A percentile compares a stretch with the other conserved stretches of the same genome.
Evolutionary conservation across 2,329 filamentous ascomycete species (phyloP).

Genomic region (Coniochaeta prunicola): DNA sequence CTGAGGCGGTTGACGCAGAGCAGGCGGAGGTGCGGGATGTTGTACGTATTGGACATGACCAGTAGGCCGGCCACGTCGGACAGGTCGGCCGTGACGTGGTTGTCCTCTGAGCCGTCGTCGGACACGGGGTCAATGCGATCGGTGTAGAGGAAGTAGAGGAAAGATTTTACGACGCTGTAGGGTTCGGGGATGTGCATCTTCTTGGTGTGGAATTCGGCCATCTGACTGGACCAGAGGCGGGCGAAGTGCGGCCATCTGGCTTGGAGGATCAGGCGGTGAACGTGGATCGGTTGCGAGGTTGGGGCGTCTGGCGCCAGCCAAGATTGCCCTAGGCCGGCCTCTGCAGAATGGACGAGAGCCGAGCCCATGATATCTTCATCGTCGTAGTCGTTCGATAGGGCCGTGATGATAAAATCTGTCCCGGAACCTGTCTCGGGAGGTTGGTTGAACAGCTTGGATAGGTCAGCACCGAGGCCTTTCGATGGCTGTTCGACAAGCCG

Average conservation of each 20-base stretch:
- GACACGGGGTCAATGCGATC: constrained; percentile 66
- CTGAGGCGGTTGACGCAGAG: constrained; percentile 86
- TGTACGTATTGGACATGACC: constrained; percentile 97
- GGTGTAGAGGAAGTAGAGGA: constrained; percentile 94
- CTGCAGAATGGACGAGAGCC: constrained; percentile 34
- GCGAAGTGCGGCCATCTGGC: constrained; percentile 96
- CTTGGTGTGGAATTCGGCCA: constrained; percentile 95
- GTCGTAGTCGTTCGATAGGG: constrained; percentile 69
- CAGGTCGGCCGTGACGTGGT: constrained; percentile 61
- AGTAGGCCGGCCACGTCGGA: constrained; percentile 87
- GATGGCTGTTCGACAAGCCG: constrained; percentile 47
- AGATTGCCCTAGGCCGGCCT: constrained; percentile 32
- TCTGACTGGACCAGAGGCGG: constrained; percentile 84
- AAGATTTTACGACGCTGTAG: constrained; percentile 87
- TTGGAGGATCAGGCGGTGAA: constrained; percentile 90
- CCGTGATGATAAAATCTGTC: constrained; percentile 86
- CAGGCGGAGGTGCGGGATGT: constrained; percentile 86
- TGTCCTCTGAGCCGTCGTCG: constrained; percentile 25
- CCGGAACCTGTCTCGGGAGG: constrained; percentile 78
- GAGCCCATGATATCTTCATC: constrained; percentile 56
- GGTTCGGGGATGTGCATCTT: constrained; percentile 98
- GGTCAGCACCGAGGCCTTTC: constrained; percentile 71
- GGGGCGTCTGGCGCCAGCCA: constrained; percentile 56
- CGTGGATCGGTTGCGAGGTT: constrained; percentile 80
- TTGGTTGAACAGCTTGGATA: constrained; percentile 81